A percentile compares a stretch with the other conserved stretches of the same genome.
Conservation (phyloP, 2,329 filamentous ascomycete species). For the Exophiala sideris region DNA sequence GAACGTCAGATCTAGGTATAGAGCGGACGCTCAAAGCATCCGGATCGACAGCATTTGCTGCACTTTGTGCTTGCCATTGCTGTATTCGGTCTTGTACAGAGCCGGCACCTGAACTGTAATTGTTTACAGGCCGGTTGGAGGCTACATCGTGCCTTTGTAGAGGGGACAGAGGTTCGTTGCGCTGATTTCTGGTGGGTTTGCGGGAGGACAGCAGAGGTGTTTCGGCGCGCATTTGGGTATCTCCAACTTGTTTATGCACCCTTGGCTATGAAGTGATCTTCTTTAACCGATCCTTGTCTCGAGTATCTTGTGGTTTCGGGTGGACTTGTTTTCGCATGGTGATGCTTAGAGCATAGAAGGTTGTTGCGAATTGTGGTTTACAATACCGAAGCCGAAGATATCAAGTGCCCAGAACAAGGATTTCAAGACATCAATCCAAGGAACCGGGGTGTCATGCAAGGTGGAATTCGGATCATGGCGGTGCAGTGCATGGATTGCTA, state of each 20-base stretch:
- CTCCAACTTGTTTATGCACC: slow-evolving; percentile 13
- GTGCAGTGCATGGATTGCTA: slow-evolving; percentile 2
- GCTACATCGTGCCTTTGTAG: slow-evolving; percentile 20
- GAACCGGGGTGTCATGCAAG: not conserved
- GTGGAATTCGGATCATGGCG: not conserved
- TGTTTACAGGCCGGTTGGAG: slow-evolving; percentile 36
- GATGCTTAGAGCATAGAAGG: not conserved
- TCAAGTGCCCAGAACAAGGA: not conserved
- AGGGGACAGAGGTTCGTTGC: slow-evolving; percentile 7
- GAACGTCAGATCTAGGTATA: slow-evolving; percentile 21
- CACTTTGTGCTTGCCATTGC: slow-evolving; percentile 79
- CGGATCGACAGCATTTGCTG: slow-evolving; percentile 39
- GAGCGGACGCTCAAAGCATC: slow-evolving; percentile 28
- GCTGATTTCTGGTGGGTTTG: slow-evolving; percentile 11
- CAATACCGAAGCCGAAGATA: not conserved
- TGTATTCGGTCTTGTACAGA: slow-evolving; percentile 76
- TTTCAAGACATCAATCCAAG: not conserved
- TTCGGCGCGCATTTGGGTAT: slow-evolving; percentile 34
- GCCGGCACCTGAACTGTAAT: slow-evolving; percentile 52
- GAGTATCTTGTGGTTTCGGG: not conserved
- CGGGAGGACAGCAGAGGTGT: slow-evolving; percentile 35
- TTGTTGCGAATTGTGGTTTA: not conserved
- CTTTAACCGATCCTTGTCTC: not conserved
- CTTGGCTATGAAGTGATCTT: slow-evolving; percentile 14
- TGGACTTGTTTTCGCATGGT: not conserved